Percentiles rank a stretch among this genome's conserved stretches.
phyloP scores from a whole-genome alignment of 345 rosid genomes.

The Xanthoceras sorbifolium region DNA sequence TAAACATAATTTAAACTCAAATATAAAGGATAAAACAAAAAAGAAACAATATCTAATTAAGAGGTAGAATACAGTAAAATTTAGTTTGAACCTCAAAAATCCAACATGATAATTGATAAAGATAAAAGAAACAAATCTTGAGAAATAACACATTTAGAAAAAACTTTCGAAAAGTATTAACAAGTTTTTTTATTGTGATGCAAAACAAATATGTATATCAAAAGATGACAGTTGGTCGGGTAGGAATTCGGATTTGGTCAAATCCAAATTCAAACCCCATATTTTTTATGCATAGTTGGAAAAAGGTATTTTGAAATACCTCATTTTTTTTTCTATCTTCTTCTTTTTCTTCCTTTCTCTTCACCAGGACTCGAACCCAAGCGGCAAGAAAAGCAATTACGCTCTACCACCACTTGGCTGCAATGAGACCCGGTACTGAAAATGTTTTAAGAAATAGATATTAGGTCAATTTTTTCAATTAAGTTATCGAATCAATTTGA shows the following conservation, averaged over 20 bases:
- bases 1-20: background rate
- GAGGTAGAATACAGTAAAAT: background rate
- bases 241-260: no score
- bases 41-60: background rate
- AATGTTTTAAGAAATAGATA: no score
- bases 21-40: background rate
- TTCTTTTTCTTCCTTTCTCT: background rate
- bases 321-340: background rate
- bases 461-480: background rate
- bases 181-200: background rate
- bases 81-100: background rate
- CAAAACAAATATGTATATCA: background rate
- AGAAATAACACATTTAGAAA: background rate
- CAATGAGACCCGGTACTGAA: background rate
- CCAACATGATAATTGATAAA: background rate
- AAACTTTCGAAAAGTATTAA: no score
- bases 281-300: no score
- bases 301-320: conserved; percentile 1
- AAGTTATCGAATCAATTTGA: background rate
- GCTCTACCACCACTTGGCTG: background rate
- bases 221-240: no score
- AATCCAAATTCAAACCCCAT: no score
- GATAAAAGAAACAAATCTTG: background rate
- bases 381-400: background rate
- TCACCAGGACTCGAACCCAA: background rate